Conservation (phyloP, 2,329 filamentous ascomycete species). For the Dothideomycetidae sp. region DNA sequence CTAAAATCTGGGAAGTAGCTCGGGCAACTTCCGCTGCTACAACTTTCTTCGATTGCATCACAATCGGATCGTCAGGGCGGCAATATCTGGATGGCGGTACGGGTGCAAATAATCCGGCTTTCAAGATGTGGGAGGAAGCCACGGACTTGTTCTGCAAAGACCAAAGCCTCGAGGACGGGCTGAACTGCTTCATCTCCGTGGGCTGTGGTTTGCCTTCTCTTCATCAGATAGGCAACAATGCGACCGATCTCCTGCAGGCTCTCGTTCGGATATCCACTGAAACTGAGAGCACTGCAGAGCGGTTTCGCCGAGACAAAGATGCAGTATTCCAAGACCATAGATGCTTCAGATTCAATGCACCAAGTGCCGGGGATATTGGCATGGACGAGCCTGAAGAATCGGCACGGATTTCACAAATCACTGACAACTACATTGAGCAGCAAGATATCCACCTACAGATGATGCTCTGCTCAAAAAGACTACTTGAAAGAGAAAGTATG, state of each 20-base stretch:
- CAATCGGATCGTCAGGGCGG: conserved; percentile 20
- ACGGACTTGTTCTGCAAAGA: neutral
- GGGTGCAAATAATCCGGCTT: conserved; percentile 33
- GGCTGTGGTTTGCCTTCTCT: conserved; percentile 4
- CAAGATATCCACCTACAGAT: neutral
- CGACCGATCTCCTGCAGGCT: neutral
- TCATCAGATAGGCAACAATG: neutral
- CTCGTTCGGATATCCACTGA: conserved; percentile 3
- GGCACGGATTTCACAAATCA: neutral
- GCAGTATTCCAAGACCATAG: too few species aligned
- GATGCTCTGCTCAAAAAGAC: neutral
- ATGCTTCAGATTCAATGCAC: conserved; percentile 11
- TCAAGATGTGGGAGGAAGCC: conserved; percentile 28
- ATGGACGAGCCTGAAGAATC: neutral
- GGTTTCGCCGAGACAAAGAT: neutral
- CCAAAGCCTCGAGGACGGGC: neutral
- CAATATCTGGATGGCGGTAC: conserved; percentile 31
- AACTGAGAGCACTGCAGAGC: conserved; percentile 5
- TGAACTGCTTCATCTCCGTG: conserved; percentile 5
- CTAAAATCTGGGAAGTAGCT: conserved; percentile 16
- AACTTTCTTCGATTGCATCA: conserved; percentile 23
- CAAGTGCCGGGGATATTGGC: neutral
- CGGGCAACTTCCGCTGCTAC: conserved; percentile 21
- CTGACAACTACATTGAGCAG: neutral
- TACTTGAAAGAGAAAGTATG: neutral